These are phyloP conservation scores for Diplodia corticola DNA, from an alignment of 2,329 filamentous ascomycete species.

Conservation along the genomic window DNA sequence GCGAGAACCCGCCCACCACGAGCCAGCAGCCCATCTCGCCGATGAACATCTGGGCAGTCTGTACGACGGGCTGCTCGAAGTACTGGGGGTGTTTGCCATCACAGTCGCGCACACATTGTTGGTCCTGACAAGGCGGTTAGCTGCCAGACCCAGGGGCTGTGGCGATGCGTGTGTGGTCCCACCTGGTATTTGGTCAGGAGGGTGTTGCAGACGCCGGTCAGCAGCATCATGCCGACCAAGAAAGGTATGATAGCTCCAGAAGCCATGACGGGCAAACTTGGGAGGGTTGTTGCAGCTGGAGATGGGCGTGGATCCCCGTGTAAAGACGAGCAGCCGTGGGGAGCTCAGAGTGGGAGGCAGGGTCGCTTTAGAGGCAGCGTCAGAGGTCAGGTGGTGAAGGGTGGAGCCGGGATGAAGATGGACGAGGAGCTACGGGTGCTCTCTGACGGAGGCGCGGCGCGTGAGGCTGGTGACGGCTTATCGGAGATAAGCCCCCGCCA, in stretches of 20 bases:
- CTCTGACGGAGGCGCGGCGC: not conserved
- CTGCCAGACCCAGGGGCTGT: slow-evolving; percentile 13
- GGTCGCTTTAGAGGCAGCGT: slow-evolving; percentile 3
- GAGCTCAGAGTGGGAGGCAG: not conserved
- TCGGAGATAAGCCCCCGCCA: slow-evolving; percentile 20
- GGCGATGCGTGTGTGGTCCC: slow-evolving; percentile 24
- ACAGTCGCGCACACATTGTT: slow-evolving; percentile 94
- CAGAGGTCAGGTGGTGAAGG: slow-evolving; percentile 10
- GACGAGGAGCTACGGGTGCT: slow-evolving; percentile 7
- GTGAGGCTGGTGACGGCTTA: slow-evolving; percentile 18
- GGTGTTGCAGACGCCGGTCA: slow-evolving; percentile 96
- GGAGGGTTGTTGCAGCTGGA: not conserved
- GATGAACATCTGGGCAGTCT: slow-evolving; percentile 97
- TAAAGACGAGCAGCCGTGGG: not conserved
- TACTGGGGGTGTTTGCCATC: slow-evolving; percentile 66
- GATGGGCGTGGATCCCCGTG: not conserved
- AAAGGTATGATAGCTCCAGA: slow-evolving; percentile 73
- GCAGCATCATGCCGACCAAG: slow-evolving; percentile 91
- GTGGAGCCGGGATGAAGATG: slow-evolving; percentile 11
- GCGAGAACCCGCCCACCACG: slow-evolving; percentile 69
- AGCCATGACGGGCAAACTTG: slow-evolving; percentile 58
- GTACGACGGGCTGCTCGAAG: slow-evolving; percentile 94
- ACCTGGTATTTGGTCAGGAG: slow-evolving; percentile 96
- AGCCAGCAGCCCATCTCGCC: slow-evolving; percentile 97
- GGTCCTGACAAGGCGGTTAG: slow-evolving; percentile 63